phyloP scores from a whole-genome alignment of 495 filamentous ascomycete genomes.

The Xylaria nigripes region DNA sequence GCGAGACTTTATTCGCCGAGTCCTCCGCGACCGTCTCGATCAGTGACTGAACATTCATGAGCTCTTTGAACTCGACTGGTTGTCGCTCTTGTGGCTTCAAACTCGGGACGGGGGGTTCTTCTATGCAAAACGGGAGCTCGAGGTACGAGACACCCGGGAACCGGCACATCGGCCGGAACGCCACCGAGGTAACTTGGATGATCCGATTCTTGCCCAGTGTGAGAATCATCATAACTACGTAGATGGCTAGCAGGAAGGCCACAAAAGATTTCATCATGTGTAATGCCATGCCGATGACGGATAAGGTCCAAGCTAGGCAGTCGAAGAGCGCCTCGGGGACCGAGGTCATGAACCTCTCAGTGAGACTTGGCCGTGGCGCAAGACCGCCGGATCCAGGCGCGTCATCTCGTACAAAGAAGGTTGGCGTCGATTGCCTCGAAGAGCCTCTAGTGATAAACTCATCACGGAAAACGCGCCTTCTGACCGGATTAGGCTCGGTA shows the following conservation, averaged over 20 bases:
- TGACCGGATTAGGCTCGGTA: conserved; percentile 14
- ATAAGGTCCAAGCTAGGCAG: conserved; percentile 36
- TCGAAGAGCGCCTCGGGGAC: conserved; percentile 25
- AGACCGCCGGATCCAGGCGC: not conserved
- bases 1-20: conserved; percentile 45
- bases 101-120: not conserved
- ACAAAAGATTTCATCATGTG: conserved; percentile 46
- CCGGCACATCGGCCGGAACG: conserved; percentile 55
- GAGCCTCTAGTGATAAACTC: not conserved
- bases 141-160: conserved; percentile 53
- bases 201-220: conserved; percentile 45
- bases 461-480: conserved; percentile 17
- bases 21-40: conserved; percentile 61
- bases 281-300: conserved; percentile 43
- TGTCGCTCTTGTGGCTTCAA: conserved; percentile 10
- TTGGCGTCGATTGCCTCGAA: not conserved
- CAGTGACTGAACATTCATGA: conserved; percentile 56
- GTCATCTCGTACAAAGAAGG: not conserved
- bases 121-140: conserved; percentile 52
- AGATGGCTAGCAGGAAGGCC: conserved; percentile 46
- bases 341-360: conserved; percentile 17
- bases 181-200: conserved; percentile 38
- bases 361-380: conserved; percentile 7
- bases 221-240: conserved; percentile 39
- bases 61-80: conserved; percentile 54